Evolutionary conservation across 129 eudicot genomes (phyloP), one percentile per base, ranked within the genome.

Genomic region (Calendula officinalis): DNA sequence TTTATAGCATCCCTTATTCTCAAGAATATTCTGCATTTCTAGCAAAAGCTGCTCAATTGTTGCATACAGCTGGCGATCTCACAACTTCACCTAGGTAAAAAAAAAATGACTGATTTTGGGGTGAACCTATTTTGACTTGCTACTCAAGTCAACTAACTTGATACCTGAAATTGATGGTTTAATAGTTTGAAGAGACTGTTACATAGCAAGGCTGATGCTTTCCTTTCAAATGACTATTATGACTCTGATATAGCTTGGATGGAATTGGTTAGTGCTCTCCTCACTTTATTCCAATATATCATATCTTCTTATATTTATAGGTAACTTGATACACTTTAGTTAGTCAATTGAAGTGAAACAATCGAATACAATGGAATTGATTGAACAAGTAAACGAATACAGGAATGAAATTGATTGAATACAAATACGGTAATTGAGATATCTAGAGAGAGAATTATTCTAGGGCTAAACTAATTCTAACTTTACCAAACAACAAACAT

Each of bases 181-280:
- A 80, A 62, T 86, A 91, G 98, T 78, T 83, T 91, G 77, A 87
- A 87, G 90, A 87, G 75, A 67, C 67, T 91, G 53, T 78, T 91
- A 61, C 86, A 85, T 49, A 72, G 83, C 71, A 91, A 87, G 87
- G 98, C 96, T 70, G 88, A 84, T 84, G 96, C 98, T 44, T 91
- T 91, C 76, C 83, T 78, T 46, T 87, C 98, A 56, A 91, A 91
- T 81, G 98, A 91, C 65, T 91, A 91, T 54, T 91, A 84, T 79
- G 96, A 91, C 63, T 91, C 98, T 0, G 98, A 91, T 80, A 78
- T 91, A 78, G 94, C 96, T 43, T 91, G 98, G 98, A 84, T 91
- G 91, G 94, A 91, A 64, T 73, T 91, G 94, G 98, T 91, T 62
- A 77, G 90, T 80, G 50, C 60, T 17, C 8, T 7, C 54, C 49